Evolutionary conservation across 306 rosid species (phyloP).

Genomic region (Cucurbita maxima): DNA sequence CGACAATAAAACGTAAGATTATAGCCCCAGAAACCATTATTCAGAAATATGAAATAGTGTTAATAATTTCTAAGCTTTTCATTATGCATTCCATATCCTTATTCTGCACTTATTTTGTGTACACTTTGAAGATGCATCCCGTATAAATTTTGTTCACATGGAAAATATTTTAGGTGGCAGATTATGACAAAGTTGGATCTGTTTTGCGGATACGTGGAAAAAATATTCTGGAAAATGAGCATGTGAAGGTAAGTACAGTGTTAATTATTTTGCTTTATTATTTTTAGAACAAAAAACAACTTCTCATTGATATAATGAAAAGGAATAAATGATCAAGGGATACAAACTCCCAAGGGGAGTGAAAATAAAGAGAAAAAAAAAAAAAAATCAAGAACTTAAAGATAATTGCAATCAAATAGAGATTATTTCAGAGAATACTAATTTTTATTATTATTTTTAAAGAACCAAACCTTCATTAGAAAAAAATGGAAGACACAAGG

Average conservation of each 20-base stretch:
- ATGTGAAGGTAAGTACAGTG: slow-evolving; percentile 59
- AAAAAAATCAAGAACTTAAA: neutral
- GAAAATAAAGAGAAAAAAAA: neutral
- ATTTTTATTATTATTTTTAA: too few species aligned
- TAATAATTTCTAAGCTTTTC: neutral
- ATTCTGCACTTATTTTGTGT: neutral
- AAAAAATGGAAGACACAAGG: neutral
- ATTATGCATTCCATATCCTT: neutral
- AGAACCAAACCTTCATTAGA: neutral
- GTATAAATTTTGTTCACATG: neutral
- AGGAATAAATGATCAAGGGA: neutral
- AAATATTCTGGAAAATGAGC: slow-evolving; percentile 67
- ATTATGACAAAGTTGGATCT: slow-evolving; percentile 77
- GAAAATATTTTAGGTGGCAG: slow-evolving; percentile 44
- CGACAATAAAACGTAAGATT: neutral
- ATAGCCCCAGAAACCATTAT: neutral
- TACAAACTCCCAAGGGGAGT: neutral
- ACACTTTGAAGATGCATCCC: neutral
- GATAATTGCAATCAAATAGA: neutral
- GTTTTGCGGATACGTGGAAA: slow-evolving; percentile 82
- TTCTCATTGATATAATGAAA: neutral
- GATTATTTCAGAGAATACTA: neutral
- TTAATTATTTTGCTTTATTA: too few species aligned
- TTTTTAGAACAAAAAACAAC: neutral
- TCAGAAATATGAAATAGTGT: neutral